Evolutionary conservation across 2,329 filamentous ascomycete genomes (phyloP).

Genomic region (Paecilomyces niveus): DNA sequence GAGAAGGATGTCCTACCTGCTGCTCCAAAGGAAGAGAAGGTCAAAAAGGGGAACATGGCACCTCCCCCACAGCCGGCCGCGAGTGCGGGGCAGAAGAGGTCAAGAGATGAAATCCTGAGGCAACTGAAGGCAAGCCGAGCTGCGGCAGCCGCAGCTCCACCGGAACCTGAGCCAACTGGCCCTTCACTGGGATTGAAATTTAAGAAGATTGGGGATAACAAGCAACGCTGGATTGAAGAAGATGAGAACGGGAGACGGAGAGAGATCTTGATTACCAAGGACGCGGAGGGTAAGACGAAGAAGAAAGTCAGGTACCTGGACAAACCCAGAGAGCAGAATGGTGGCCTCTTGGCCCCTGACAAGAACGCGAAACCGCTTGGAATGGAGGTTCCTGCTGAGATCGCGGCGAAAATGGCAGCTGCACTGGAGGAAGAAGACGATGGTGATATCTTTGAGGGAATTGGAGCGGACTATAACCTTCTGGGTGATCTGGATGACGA

Average conservation of each 20-base stretch:
- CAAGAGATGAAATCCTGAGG: slow-evolving; percentile 52
- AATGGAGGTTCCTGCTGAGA: slow-evolving; percentile 42
- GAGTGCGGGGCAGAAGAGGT: slow-evolving; percentile 41
- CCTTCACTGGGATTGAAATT: slow-evolving; percentile 50
- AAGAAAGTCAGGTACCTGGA: slow-evolving; percentile 52
- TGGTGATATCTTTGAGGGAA: slow-evolving; percentile 57
- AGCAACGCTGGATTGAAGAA: slow-evolving; percentile 47
- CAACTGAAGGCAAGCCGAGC: slow-evolving; percentile 50
- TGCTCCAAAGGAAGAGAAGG: slow-evolving; percentile 30
- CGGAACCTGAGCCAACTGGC: slow-evolving; percentile 38
- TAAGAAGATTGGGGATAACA: slow-evolving; percentile 45
- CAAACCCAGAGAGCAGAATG: slow-evolving; percentile 23
- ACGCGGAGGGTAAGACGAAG: slow-evolving; percentile 55
- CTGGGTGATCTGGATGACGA: slow-evolving; percentile 47
- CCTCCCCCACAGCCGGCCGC: slow-evolving; percentile 31
- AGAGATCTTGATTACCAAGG: slow-evolving; percentile 53
- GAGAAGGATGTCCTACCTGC: slow-evolving; percentile 22
- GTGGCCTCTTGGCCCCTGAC: slow-evolving; percentile 33
- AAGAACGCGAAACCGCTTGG: slow-evolving; percentile 43
- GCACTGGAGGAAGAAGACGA: slow-evolving; percentile 41
- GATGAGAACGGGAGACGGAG: slow-evolving; percentile 46
- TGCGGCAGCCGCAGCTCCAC: slow-evolving; percentile 32
- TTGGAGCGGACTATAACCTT: slow-evolving; percentile 54
- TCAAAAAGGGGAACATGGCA: slow-evolving; percentile 49
- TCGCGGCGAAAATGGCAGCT: slow-evolving; percentile 27